These are phyloP conservation scores for Candida pseudoviswanathii DNA, from an alignment of 1,139 yeast genomes.

Conservation along the genomic window DNA sequence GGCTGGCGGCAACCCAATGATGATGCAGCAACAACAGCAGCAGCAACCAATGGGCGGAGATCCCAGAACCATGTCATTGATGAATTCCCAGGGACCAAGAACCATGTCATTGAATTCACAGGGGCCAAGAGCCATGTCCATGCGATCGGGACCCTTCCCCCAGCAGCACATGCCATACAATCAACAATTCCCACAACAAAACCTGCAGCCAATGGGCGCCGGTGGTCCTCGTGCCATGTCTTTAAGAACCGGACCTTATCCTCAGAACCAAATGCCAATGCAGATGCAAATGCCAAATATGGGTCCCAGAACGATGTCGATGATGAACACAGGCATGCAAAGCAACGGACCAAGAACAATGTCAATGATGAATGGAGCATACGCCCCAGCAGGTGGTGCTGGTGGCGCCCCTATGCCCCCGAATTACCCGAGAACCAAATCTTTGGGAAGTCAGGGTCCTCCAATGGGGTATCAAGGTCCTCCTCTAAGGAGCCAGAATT, in stretches of 20 bases:
- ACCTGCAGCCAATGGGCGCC: neutral
- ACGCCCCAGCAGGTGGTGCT: neutral
- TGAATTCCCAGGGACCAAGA: slow-evolving; percentile 35
- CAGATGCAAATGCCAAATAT: slow-evolving; percentile 1
- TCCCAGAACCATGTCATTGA: slow-evolving; percentile 62
- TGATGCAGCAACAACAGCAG: slow-evolving; percentile 21
- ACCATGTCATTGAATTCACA: slow-evolving; percentile 29
- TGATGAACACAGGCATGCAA: slow-evolving; percentile 4
- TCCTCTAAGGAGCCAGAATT: slow-evolving; percentile 14
- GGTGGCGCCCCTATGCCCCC: slow-evolving; percentile 11
- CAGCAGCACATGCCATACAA: slow-evolving; percentile 5
- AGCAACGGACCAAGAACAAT: slow-evolving; percentile 8
- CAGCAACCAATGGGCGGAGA: slow-evolving; percentile 20
- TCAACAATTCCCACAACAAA: slow-evolving; percentile 7
- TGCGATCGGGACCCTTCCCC: slow-evolving; percentile 6
- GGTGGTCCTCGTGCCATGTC: slow-evolving; percentile 17
- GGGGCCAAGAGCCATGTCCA: slow-evolving; percentile 11
- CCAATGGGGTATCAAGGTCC: slow-evolving; percentile 12
- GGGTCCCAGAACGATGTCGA: slow-evolving; percentile 10
- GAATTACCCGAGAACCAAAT: slow-evolving; percentile 15
- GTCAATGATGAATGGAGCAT: slow-evolving; percentile 4
- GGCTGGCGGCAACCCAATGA: slow-evolving; percentile 39
- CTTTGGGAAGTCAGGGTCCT: slow-evolving; percentile 12
- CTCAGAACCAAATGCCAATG: slow-evolving; percentile 8
- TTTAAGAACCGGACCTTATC: slow-evolving; percentile 14